These are phyloP conservation scores for Daldinia sp. DNA, from an alignment of 2,329 filamentous ascomycete genomes.

Conservation along the genomic window DNA sequence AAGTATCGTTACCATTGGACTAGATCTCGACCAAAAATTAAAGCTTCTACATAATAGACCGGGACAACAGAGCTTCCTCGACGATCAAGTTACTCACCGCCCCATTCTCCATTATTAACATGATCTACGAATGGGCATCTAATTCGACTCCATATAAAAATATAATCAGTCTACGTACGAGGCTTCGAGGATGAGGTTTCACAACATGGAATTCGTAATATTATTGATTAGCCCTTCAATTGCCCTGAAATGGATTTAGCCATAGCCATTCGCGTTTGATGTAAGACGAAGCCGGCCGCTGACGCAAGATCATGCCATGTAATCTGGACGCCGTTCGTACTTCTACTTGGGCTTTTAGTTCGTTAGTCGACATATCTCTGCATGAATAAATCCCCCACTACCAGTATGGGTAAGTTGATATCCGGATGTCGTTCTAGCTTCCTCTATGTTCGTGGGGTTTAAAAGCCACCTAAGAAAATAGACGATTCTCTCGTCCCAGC, in stretches of 20 bases:
- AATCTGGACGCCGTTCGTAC: neutral
- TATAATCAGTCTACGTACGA: neutral
- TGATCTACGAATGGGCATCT: neutral
- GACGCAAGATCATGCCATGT: constrained; percentile 2
- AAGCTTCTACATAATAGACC: neutral
- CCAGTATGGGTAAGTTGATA: neutral
- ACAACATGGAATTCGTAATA: neutral
- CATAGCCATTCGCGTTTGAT: neutral
- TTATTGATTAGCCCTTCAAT: neutral
- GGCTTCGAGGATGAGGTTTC: neutral
- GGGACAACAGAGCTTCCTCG: neutral
- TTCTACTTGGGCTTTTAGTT: neutral
- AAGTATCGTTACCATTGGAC: neutral
- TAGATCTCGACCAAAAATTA: neutral
- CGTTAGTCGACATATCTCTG: neutral
- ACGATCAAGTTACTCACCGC: neutral
- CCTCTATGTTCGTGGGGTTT: neutral
- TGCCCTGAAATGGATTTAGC: neutral
- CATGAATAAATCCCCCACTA: neutral
- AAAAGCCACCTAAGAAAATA: neutral
- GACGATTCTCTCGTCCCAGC: neutral
- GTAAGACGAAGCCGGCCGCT: constrained; percentile 1
- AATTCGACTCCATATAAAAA: neutral
- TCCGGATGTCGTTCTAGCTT: neutral
- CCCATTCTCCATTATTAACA: neutral